These are phyloP conservation scores for Mimosa bimucronata DNA, from an alignment of 306 rosid genomes.

Conservation along the genomic window DNA sequence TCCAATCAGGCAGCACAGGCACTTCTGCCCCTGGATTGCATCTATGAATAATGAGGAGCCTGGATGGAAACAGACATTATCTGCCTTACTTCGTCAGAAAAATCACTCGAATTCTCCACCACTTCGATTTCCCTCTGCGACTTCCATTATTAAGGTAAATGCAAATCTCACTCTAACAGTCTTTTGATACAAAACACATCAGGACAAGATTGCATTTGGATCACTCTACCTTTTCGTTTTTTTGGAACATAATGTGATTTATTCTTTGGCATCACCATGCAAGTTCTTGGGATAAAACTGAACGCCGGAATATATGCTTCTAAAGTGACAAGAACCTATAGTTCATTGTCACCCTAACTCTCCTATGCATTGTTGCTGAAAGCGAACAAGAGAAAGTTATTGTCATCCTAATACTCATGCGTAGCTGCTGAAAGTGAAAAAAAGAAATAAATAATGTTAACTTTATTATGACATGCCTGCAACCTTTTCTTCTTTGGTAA, in stretches of 20 bases:
- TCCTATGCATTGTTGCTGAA: neutral
- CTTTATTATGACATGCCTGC: conserved; percentile 6
- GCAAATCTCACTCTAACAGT: conserved; percentile 15
- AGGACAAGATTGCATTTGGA: conserved; percentile 26
- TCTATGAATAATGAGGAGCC: conserved; percentile 59
- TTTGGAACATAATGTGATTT: conserved; percentile 9
- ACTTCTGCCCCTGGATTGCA: conserved; percentile 97
- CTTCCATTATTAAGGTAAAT: conserved; percentile 67
- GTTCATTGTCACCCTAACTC: conserved; percentile 14
- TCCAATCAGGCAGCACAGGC: conserved; percentile 90
- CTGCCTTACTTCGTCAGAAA: conserved; percentile 67
- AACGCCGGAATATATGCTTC: conserved; percentile 26
- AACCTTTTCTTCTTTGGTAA: conserved; percentile 5
- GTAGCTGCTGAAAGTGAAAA: conserved; percentile 10
- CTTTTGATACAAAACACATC: conserved; percentile 18
- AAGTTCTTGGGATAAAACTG: conserved; percentile 1
- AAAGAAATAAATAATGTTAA: conserved; percentile 6
- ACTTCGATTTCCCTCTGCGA: conserved; percentile 52
- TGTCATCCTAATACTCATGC: neutral
- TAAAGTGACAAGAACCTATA: conserved; percentile 33
- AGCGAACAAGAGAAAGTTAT: neutral
- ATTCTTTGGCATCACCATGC: conserved; percentile 7
- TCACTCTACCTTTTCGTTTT: conserved; percentile 6
- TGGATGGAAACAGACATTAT: conserved; percentile 88
- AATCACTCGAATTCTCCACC: conserved; percentile 49